Conservation (phyloP, 768 basidiomycete species). For the Pisolithus orientalis region DNA sequence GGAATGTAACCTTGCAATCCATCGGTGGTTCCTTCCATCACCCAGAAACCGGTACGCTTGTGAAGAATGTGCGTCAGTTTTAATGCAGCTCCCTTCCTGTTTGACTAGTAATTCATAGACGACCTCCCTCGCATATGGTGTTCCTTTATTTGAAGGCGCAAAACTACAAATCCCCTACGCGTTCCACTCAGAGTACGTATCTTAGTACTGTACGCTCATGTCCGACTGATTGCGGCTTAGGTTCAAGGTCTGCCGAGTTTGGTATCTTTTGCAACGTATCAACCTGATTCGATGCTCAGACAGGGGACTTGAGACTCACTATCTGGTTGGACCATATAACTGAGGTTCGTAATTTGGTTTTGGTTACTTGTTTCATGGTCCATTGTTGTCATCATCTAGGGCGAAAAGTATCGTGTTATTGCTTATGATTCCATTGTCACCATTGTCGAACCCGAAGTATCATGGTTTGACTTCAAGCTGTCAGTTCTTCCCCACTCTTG, state of each 20-base stretch:
- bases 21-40: conserved; percentile 65
- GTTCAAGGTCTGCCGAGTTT: conserved; percentile 46
- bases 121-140: conserved; percentile 46
- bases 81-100: neutral
- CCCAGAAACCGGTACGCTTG: conserved; percentile 51
- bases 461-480: conserved; percentile 78
- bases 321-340: conserved; percentile 69
- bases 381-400: conserved; percentile 30
- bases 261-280: neutral
- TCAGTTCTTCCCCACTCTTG: conserved; percentile 31
- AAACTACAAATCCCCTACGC: conserved; percentile 63
- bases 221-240: conserved; percentile 28
- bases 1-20: conserved; percentile 60
- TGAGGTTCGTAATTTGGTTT: conserved; percentile 40
- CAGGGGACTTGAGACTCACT: conserved; percentile 67
- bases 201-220: conserved; percentile 1
- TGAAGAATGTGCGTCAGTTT: conserved; percentile 61
- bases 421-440: conserved; percentile 75
- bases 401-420: conserved; percentile 49
- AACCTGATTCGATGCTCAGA: conserved; percentile 33
- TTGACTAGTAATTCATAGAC: conserved; percentile 35
- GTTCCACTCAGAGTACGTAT: conserved; percentile 77
- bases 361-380: neutral
- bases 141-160: conserved; percentile 47
- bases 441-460: conserved; percentile 73